Conservation (phyloP, 75 land plant genomes). For the Picea glauca region DNA sequence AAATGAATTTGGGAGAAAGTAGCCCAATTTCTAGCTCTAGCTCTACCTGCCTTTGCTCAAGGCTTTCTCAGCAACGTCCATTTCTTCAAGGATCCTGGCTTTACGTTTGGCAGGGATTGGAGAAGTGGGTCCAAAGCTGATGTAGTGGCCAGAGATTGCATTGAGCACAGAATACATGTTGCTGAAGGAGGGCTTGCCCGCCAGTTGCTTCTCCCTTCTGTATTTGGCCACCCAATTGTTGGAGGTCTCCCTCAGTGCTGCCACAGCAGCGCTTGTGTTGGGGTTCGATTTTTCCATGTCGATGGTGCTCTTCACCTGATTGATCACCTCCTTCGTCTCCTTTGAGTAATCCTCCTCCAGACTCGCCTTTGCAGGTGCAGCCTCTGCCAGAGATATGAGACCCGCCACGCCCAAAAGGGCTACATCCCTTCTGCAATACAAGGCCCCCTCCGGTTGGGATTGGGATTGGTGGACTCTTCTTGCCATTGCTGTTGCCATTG, state of each 20-base stretch:
- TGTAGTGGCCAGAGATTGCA: slow-evolving; percentile 67
- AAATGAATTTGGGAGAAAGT: no score
- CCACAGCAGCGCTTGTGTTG: slow-evolving; percentile 50
- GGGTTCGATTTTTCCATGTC: slow-evolving; percentile 72
- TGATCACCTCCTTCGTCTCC: slow-evolving; percentile 73
- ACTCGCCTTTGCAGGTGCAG: neutral
- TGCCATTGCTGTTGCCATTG: no score
- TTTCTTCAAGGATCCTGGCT: slow-evolving; percentile 80
- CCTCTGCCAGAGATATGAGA: no score
- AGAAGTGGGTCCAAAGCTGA: slow-evolving; percentile 77
- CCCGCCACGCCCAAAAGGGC: no score
- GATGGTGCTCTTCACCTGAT: slow-evolving; percentile 56
- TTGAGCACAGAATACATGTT: slow-evolving; percentile 88
- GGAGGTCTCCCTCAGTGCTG: slow-evolving; percentile 57
- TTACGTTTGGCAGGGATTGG: slow-evolving; percentile 81
- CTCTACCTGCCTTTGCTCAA: slow-evolving; percentile 60
- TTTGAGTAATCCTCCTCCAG: slow-evolving; percentile 73
- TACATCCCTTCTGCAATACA: no score
- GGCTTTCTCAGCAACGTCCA: slow-evolving; percentile 84
- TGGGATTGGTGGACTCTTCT: no score
- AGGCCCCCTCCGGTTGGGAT: no score
- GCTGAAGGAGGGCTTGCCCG: slow-evolving; percentile 74
- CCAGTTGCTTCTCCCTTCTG: slow-evolving; percentile 65
- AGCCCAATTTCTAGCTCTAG: no score
- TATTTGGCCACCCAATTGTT: slow-evolving; percentile 93